A percentile compares a stretch with the other conserved stretches of the same genome.
These are phyloP conservation scores for Cymbidium sinense DNA, from an alignment of 106 monocot genomes.

Conservation along the genomic window DNA sequence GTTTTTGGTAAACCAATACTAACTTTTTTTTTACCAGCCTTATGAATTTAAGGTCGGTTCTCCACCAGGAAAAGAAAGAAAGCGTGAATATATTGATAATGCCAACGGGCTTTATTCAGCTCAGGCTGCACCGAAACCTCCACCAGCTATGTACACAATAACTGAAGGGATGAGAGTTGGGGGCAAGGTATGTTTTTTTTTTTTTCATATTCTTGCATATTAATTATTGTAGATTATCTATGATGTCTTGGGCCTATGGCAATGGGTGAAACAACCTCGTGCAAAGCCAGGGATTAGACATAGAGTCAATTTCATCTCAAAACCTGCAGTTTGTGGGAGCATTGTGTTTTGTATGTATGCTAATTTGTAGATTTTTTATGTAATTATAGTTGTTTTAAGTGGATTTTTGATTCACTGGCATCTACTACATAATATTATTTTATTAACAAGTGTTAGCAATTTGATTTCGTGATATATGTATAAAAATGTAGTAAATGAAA, in stretches of 20 bases:
- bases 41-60: constrained; percentile 86
- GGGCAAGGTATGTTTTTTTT: constrained; percentile 56
- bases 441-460: too few relatives aligned
- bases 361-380: too few relatives aligned
- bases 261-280: not conserved
- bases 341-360: not conserved
- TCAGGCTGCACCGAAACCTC: constrained; percentile 90
- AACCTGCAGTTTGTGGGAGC: too few relatives aligned
- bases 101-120: constrained; percentile 90
- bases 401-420: too few relatives aligned
- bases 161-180: constrained; percentile 94
- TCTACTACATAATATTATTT: too few relatives aligned
- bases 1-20: not conserved
- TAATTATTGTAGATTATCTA: not conserved
- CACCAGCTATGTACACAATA: constrained; percentile 67
- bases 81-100: constrained; percentile 80
- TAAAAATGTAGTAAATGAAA: too few relatives aligned
- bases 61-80: constrained; percentile 81
- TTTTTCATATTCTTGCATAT: not conserved
- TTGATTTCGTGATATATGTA: too few relatives aligned
- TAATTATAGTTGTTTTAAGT: too few relatives aligned
- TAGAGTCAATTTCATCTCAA: too few relatives aligned
- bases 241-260: not conserved
- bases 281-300: not conserved
- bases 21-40: constrained; percentile 54